Percentiles rank a stretch among this genome's conserved stretches.
These are phyloP conservation scores for Oryza nivara DNA, from an alignment of 176 grass and related monocot genomes.

Conservation along the genomic window DNA sequence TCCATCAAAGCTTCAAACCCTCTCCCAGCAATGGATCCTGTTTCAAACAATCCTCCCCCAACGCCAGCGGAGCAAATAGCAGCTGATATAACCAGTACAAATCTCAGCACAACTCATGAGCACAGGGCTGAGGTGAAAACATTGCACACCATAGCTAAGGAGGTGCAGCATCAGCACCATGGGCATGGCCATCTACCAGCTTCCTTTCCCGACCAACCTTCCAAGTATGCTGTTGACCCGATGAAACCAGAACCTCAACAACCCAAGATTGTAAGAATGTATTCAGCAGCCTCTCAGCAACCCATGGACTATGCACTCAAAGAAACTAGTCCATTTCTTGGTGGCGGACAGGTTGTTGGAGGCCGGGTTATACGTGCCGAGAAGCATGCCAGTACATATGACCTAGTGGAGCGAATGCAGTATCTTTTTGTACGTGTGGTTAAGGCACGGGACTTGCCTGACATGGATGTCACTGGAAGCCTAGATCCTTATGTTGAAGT, in stretches of 20 bases:
- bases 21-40: constrained; percentile 71
- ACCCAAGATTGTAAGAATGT: constrained; percentile 80
- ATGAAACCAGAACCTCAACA: constrained; percentile 73
- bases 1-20: constrained; percentile 80
- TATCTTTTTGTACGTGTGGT: constrained; percentile 99
- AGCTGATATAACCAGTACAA: constrained; percentile 53
- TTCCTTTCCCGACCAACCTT: constrained; percentile 58
- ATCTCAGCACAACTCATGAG: constrained; percentile 46
- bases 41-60: constrained; percentile 55
- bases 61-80: constrained; percentile 57
- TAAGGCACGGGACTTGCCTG: constrained; percentile 84
- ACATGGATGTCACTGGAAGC: constrained; percentile 86
- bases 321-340: constrained; percentile 91
- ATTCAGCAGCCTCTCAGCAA: constrained; percentile 84
- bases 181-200: constrained; percentile 56
- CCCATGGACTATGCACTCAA: constrained; percentile 88
- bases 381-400: constrained; percentile 87
- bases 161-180: constrained; percentile 61
- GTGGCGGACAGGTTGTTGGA: constrained; percentile 91
- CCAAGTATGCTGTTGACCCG: constrained; percentile 59
- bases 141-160: constrained; percentile 80
- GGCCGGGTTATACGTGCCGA: constrained; percentile 83
- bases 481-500: constrained; percentile 97
- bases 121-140: constrained; percentile 60
- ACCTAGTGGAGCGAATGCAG: constrained; percentile 96